Evolutionary conservation across 2,329 filamentous ascomycete genomes (phyloP).

Genomic region (Aspergillus aculeatus): DNA sequence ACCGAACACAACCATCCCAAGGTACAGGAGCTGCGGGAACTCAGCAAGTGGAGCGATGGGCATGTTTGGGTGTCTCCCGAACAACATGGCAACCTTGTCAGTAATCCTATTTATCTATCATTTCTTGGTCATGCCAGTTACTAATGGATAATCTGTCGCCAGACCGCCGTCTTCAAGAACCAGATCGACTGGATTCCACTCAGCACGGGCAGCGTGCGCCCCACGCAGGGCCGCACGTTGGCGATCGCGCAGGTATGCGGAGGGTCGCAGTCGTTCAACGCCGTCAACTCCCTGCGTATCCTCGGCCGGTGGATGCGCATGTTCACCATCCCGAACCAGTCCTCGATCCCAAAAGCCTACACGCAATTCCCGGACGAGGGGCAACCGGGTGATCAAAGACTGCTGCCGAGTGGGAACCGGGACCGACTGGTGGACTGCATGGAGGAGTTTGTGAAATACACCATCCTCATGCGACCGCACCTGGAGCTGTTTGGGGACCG

Average conservation of each 20-base stretch:
- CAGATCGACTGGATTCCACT: constrained; percentile 71
- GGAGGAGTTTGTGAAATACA: constrained; percentile 71
- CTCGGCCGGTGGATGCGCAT: constrained; percentile 70
- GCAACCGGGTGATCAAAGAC: constrained; percentile 47
- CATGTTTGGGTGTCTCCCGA: constrained; percentile 67
- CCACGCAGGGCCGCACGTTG: constrained; percentile 65
- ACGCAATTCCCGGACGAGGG: constrained; percentile 59
- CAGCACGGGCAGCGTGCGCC: constrained; percentile 60
- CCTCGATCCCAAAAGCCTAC: constrained; percentile 62
- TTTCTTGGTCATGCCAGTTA: too few species aligned
- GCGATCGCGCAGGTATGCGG: constrained; percentile 63
- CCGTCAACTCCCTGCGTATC: constrained; percentile 64
- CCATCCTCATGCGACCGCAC: constrained; percentile 62
- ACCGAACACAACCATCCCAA: constrained; percentile 57
- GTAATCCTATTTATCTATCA: constrained; percentile 11
- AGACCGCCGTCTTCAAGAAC: constrained; percentile 67
- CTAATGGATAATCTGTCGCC: too few species aligned
- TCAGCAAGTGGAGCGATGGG: constrained; percentile 65
- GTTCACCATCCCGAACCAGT: constrained; percentile 67
- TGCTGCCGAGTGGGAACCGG: constrained; percentile 57
- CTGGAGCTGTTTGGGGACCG: constrained; percentile 62
- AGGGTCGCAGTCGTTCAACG: constrained; percentile 66
- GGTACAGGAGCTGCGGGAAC: constrained; percentile 61
- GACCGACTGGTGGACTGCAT: constrained; percentile 65
- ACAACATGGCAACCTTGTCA: constrained; percentile 63